Percentiles rank a stretch among this genome's conserved stretches.
Conservation (phyloP, 2,329 filamentous ascomycete genomes). For the Diaporthe sp. region DNA sequence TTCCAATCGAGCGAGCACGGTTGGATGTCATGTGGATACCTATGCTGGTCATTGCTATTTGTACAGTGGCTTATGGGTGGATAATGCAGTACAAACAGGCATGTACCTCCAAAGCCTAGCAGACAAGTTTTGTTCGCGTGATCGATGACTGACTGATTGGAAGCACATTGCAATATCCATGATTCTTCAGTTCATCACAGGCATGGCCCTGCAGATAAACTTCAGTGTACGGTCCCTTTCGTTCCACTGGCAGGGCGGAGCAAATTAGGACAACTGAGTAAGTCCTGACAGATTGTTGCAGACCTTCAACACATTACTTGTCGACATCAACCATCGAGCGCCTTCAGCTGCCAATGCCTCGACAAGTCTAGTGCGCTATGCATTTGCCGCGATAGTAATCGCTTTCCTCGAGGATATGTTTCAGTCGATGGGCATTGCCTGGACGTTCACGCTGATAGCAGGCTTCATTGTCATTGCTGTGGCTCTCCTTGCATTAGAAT, state of each 20-base stretch:
- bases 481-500: background rate
- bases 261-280: too few species aligned
- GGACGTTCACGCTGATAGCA: background rate
- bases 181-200: background rate
- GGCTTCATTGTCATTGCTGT: background rate
- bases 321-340: background rate
- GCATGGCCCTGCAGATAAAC: background rate
- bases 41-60: background rate
- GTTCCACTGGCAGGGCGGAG: too few species aligned
- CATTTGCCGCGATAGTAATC: background rate
- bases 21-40: constrained; percentile 47
- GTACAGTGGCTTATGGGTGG: background rate
- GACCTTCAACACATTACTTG: background rate
- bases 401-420: constrained; percentile 10
- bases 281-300: background rate
- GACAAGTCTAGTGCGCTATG: background rate
- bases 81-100: background rate
- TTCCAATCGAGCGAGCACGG: constrained; percentile 53
- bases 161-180: background rate
- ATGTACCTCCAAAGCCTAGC: too few species aligned
- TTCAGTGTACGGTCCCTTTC: too few species aligned
- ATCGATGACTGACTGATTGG: background rate
- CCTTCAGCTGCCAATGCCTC: constrained; percentile 1
- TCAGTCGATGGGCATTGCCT: background rate
- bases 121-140: background rate